Evolutionary conservation across 2,329 filamentous ascomycete genomes (phyloP).

Genomic region (Bipolaris victoriae): DNA sequence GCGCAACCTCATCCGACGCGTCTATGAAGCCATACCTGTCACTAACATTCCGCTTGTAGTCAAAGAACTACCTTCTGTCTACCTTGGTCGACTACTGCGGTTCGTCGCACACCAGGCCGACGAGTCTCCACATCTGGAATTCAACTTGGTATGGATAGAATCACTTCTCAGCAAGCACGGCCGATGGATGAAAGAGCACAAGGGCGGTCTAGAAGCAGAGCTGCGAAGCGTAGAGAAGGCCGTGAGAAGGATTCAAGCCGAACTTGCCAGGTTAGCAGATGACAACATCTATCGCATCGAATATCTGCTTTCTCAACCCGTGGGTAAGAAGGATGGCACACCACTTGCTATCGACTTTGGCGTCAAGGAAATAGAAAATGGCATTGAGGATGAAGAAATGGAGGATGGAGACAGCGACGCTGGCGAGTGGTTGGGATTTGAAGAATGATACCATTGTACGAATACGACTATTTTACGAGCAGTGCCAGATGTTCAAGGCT

Average conservation of each 20-base stretch:
- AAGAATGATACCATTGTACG: constrained; percentile 33
- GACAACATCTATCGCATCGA: constrained; percentile 90
- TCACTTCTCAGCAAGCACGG: constrained; percentile 81
- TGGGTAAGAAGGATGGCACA: constrained; percentile 34
- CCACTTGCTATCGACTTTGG: constrained; percentile 38
- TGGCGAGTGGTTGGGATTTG: constrained; percentile 62
- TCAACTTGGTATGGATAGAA: constrained; percentile 92
- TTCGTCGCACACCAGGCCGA: constrained; percentile 90
- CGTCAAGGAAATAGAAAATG: constrained; percentile 39
- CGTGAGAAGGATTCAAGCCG: constrained; percentile 78
- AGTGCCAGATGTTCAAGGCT: background rate
- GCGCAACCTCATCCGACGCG: constrained; percentile 76
- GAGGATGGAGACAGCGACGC: constrained; percentile 45
- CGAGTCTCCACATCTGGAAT: constrained; percentile 90
- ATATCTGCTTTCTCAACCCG: constrained; percentile 70
- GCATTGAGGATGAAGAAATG: constrained; percentile 46
- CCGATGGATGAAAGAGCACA: constrained; percentile 80
- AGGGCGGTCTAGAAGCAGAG: constrained; percentile 81
- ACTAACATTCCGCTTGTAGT: constrained; percentile 78
- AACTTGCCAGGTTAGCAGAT: constrained; percentile 81
- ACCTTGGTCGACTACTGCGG: constrained; percentile 81
- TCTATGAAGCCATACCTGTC: constrained; percentile 83
- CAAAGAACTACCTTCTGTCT: constrained; percentile 79
- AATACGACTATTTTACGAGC: constrained; percentile 16
- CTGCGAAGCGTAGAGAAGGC: constrained; percentile 82